Percentiles rank a stretch among this genome's conserved stretches.
Evolutionary conservation across 73 alveolate genomes (phyloP).

Genomic region (Urostyla sp.): DNA sequence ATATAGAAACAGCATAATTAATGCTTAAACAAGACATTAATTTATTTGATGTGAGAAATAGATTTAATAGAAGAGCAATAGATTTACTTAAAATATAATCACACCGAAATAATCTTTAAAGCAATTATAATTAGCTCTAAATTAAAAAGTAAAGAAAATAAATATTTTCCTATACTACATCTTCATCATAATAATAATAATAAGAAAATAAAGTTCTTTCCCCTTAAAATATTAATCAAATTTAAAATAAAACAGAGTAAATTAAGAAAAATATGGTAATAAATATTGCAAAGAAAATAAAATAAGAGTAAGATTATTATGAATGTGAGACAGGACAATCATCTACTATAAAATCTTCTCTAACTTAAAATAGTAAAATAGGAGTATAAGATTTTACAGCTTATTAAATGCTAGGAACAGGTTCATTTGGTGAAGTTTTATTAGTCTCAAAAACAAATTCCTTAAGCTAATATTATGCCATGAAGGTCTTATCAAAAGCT

Average conservation of each 20-base stretch:
- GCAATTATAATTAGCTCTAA: too few relatives aligned
- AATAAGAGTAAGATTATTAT: too few relatives aligned
- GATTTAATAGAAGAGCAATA: constrained; percentile 30
- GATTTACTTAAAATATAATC: too few relatives aligned
- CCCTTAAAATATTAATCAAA: too few relatives aligned
- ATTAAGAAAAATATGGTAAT: not conserved
- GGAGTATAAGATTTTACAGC: constrained; percentile 42
- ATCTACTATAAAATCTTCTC: too few relatives aligned
- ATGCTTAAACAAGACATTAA: not conserved
- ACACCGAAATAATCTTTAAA: too few relatives aligned
- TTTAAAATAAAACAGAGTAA: too few relatives aligned
- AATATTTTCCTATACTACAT: too few relatives aligned
- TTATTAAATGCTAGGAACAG: constrained; percentile 82
- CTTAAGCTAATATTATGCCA: constrained; percentile 84
- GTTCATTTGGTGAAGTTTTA: constrained; percentile 97
- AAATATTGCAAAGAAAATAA: not conserved
- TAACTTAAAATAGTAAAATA: constrained; percentile 47
- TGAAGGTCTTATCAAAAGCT: constrained; percentile 93
- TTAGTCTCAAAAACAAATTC: constrained; percentile 86
- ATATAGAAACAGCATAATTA: constrained; percentile 11
- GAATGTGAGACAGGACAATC: too few relatives aligned
- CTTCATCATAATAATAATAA: too few relatives aligned
- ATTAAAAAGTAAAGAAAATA: too few relatives aligned
- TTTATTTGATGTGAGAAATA: constrained; percentile 30
- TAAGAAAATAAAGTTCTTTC: too few relatives aligned